Base-by-base conservation (phyloP, 352 stramenopile species). In the Sclerospora graminicola region DNA sequence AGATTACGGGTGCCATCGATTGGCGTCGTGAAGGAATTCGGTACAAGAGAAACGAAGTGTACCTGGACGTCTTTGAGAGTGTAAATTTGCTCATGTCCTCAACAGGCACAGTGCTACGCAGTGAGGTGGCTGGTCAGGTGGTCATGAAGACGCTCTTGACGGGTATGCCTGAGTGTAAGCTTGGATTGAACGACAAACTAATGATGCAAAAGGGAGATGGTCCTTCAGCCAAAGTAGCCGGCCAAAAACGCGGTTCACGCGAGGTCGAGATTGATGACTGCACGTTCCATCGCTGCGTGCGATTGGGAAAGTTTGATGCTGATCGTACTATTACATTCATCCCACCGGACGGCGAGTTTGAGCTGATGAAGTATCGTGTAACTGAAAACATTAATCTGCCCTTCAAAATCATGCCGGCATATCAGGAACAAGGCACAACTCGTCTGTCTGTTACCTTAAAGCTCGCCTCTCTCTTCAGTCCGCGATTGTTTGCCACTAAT, bases 41-140 rank as follows among this genome's bases (percentile, higher is more conserved):
- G 61, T 94, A 99, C 66, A 93, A 96, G 54, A 99, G 99, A 84
- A 99, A 99, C 72, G 97, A 99, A 70, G 98, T 99, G 39, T 99
- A 99, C 57, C 65, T 99, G 51, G 97, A 99, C 67, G 96, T 99
- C 1, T 93, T 99, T 11, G 96, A 99, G 67, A 99, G 98, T 60
- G 78, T 99, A 49, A 93, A 95, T 51, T 32, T 96, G 39, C 69
- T 99, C 1, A 94, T 99, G 11, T 95, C 92, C 0, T 94, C 79
- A 36, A 98, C 97, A 58, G 97, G 97, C 23, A 98, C 95, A 8
- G 96, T 99, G 16, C 61, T 99, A 27, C 88, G 98, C 63, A 97
- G 80, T 37, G 96, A 99, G 64, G 99, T 99, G 51, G 78, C 98
- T 10, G 96, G 96, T 16, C 92, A 89, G 5, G 89, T 99, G 26